Base-by-base conservation (phyloP, 352 stramenopile genomes). In the Phytophthora citrophthora region DNA sequence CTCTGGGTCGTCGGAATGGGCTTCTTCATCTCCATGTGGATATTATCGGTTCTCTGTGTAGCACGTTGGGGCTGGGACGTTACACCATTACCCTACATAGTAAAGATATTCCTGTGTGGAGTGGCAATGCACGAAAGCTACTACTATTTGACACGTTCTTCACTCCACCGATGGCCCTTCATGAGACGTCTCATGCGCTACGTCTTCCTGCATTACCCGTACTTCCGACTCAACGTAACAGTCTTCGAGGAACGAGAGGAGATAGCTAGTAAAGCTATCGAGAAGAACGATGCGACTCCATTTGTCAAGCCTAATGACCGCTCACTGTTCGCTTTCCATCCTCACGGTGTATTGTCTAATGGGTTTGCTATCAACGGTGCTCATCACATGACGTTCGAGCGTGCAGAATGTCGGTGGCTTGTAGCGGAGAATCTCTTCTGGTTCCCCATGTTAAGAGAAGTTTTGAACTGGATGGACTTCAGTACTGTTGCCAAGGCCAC, bases 371-470 rank as follows among this genome's bases (percentile, higher is more conserved):
- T 84, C 43, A 91, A 93, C 32, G 82, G 76, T 31, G 72, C 72
- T 11, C 75, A 83, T 54, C 68, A 86, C 50, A 61, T 64, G 47
- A 66, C 61, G 2, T 93, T 89, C 43, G 63, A 72, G 1, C 44
- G 76, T 8, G 75, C 74, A n/a, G 60, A 86, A 29, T 68, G 73
- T 26, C 68, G 65, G 4, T 93, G 84, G 84, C 78, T 93, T 36
- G 80, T 90, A n/a, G 70, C 84, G 2, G 77, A 88, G 27, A 86
- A 78, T 41, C 47, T 93, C 12, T 90, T 91, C 34, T 79, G 73
- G 69, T 77, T 89, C 59, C 84, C 84, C 0, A 15, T 79, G 3
- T 57, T 91, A 54, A 65, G 81, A 12, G 79, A 93, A 23, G 45
- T 90, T 11, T 59, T 91, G 20, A 61, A 68, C 16, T 93, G 81